Base-by-base conservation (phyloP, 768 basidiomycete species). In the Trametes sanguinea region DNA sequence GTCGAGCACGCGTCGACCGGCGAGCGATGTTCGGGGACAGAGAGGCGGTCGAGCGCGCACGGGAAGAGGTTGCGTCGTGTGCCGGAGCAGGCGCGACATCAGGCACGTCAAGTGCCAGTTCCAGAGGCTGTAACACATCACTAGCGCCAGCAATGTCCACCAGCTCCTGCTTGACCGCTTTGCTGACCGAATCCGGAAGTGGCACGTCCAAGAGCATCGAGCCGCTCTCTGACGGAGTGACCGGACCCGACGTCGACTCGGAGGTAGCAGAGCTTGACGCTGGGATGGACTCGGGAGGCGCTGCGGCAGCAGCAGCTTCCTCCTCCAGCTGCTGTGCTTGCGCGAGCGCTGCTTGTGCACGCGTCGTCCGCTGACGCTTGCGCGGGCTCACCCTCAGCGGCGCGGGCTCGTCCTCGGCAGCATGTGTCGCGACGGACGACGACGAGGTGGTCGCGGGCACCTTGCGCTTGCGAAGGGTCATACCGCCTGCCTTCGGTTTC, bases 391-490 rank as follows among this genome's bases (percentile, higher is more conserved):
- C 54, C 27, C 56, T 42, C 22, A 44, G 33, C 27, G 54, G 47
- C 17, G 35, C 35, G 6, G 35, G 6, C 35, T 17, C 54, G 1
- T 45, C 47, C 1, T 56, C 54, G 3, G 51, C 54, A 9, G 39
- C 46, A 22, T 14, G 22, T 3, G 45, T 32, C 10, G 35, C 42
- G 1, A 35, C 39, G n/a, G 61, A 51, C 0, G 44, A 30, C 27
- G 61, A 33, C 22, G 61, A 30, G 40, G 47, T 29, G 29, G 56
- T 33, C 6, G 40, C 39, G 33, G 62, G 16, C 6, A 52, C 58
- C 50, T 56, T 64, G 63, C 63, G 63, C 54, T 64, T 64, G 17
- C 63, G 57, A 11, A 64, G 63, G 6, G 58, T 64, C 63, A 64
- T 64, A 27, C 54, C 54, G 22, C 61, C 61, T 3, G 53, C 53